phyloP scores from a whole-genome alignment of 1,284 basidiomycete species.

The Vanrija sp. region DNA sequence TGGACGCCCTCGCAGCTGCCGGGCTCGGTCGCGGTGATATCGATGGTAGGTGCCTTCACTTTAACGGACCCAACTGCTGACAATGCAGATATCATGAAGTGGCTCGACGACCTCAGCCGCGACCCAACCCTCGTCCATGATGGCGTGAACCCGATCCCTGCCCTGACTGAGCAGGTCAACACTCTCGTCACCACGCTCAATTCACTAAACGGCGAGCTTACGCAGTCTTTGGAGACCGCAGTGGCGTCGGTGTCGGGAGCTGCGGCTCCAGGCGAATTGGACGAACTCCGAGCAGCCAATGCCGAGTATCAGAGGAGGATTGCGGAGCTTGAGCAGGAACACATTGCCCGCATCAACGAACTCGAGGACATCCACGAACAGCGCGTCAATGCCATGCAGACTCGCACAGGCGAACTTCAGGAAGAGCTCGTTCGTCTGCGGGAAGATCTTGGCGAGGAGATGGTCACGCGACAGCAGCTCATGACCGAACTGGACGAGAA shows the following conservation, averaged over 20 bases:
- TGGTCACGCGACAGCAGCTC: conserved; percentile 35
- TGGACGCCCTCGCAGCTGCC: conserved; percentile 24
- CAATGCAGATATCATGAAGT: conserved; percentile 56
- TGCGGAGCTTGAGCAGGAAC: conserved; percentile 28
- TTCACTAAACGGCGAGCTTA: conserved; percentile 67
- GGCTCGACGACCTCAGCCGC: conserved; percentile 56
- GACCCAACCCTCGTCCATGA: conserved; percentile 35
- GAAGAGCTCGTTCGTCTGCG: conserved; percentile 41
- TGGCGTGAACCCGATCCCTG: conserved; percentile 55
- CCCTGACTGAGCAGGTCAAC: conserved; percentile 60
- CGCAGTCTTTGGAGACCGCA: conserved; percentile 72
- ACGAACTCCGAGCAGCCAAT: conserved; percentile 12
- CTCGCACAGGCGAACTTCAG: conserved; percentile 61
- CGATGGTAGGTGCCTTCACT: conserved; percentile 60
- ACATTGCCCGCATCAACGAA: conserved; percentile 59
- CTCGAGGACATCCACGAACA: conserved; percentile 62
- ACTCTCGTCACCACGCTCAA: conserved; percentile 72
- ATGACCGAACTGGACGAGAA: conserved; percentile 35
- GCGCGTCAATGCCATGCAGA: conserved; percentile 61
- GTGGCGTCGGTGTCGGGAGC: neutral
- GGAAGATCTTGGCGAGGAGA: conserved; percentile 40
- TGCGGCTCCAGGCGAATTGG: neutral
- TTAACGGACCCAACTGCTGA: conserved; percentile 17
- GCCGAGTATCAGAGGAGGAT: conserved; percentile 26
- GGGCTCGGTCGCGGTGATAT: conserved; percentile 67